Evolutionary conservation across 257 asterid species (phyloP).

Genomic region (Thymus mandschuricus): DNA sequence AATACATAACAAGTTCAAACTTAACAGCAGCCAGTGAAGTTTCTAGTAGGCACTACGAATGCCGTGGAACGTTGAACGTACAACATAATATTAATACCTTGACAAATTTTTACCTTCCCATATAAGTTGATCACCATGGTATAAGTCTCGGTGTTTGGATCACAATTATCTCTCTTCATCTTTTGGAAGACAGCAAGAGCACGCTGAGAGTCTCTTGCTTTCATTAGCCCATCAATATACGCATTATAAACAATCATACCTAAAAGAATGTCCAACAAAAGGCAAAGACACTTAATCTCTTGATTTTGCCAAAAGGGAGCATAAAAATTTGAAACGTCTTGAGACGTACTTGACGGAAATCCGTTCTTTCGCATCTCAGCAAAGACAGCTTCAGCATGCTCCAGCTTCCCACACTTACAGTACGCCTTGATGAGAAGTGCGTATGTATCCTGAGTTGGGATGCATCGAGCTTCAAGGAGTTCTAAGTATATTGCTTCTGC

Average conservation of each 20-base stretch:
- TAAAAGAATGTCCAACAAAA: constrained; percentile 35
- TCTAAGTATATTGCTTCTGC: constrained; percentile 69
- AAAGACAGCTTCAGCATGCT: constrained; percentile 74
- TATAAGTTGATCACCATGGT: constrained; percentile 84
- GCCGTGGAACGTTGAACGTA: too few relatives aligned
- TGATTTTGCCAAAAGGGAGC: not conserved
- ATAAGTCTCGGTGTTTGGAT: constrained; percentile 72
- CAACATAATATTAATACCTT: too few relatives aligned
- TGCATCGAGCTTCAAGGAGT: constrained; percentile 71
- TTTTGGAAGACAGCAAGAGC: constrained; percentile 68
- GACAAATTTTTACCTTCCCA: constrained; percentile 64
- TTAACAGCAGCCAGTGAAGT: too few relatives aligned
- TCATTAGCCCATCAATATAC: constrained; percentile 70
- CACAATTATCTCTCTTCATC: constrained; percentile 75
- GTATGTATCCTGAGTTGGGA: constrained; percentile 87
- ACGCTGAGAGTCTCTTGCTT: constrained; percentile 55
- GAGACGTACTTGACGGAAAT: constrained; percentile 57
- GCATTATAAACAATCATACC: constrained; percentile 78
- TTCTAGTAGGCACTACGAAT: too few relatives aligned
- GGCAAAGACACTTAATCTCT: constrained; percentile 10
- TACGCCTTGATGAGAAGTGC: constrained; percentile 81
- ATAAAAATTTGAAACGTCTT: not conserved
- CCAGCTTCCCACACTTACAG: constrained; percentile 61
- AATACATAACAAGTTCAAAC: not conserved
- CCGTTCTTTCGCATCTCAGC: constrained; percentile 65